These are phyloP conservation scores for Sarocladiaceae sp. DNA, from an alignment of 2,329 filamentous ascomycete genomes.

Conservation along the genomic window DNA sequence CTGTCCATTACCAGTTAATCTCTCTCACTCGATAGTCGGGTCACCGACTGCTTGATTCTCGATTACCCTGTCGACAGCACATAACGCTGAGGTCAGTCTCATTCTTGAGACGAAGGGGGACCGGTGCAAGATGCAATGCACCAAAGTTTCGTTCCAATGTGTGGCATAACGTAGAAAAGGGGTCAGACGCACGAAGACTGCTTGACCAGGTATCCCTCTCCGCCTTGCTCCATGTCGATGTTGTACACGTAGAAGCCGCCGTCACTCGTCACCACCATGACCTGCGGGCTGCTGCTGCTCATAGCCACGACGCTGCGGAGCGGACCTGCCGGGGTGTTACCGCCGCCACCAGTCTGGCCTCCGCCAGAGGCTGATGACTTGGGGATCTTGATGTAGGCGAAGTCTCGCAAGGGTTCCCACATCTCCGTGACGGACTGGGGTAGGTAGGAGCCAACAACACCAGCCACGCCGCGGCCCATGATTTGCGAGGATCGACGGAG, in stretches of 20 bases:
- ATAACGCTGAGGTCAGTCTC: neutral
- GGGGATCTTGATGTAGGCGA: slow-evolving; percentile 92
- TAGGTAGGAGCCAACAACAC: slow-evolving; percentile 84
- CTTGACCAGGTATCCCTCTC: slow-evolving; percentile 84
- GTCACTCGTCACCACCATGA: slow-evolving; percentile 97
- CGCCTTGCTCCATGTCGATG: slow-evolving; percentile 89
- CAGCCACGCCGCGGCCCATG: slow-evolving; percentile 81
- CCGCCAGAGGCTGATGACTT: slow-evolving; percentile 35
- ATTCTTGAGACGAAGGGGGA: neutral
- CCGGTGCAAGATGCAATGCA: no score
- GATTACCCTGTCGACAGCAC: slow-evolving; percentile 1
- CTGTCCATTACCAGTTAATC: neutral
- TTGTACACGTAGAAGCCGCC: slow-evolving; percentile 93
- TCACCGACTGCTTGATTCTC: slow-evolving; percentile 1
- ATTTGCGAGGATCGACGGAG: slow-evolving; percentile 92
- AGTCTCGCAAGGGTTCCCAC: slow-evolving; percentile 93
- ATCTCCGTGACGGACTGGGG: slow-evolving; percentile 93
- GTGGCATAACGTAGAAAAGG: no score
- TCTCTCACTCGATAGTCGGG: neutral
- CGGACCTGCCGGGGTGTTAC: slow-evolving; percentile 38
- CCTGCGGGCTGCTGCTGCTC: slow-evolving; percentile 87
- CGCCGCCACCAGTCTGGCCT: slow-evolving; percentile 17
- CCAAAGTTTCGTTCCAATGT: no score
- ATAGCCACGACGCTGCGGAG: slow-evolving; percentile 92
- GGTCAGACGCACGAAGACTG: slow-evolving; percentile 75